These are phyloP conservation scores for Globisporangium okanoganense DNA, from an alignment of 352 stramenopile species.

Conservation along the genomic window DNA sequence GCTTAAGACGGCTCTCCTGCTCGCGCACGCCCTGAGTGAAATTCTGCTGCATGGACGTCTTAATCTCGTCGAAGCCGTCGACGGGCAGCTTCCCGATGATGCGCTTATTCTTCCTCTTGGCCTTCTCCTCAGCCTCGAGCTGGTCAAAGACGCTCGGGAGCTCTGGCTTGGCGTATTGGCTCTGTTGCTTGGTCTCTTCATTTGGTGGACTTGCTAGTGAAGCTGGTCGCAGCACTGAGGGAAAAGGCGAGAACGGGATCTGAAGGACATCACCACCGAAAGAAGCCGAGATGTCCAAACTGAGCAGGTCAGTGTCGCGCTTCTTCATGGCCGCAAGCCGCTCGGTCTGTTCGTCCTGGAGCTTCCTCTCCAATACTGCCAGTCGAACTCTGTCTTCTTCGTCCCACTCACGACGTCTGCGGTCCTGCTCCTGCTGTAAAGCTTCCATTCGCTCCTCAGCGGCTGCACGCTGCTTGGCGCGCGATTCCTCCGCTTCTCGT, in stretches of 20 bases:
- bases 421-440: slow-evolving; percentile 61
- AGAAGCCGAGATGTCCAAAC: slow-evolving; percentile 17
- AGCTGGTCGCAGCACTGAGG: slow-evolving; percentile 11
- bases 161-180: slow-evolving; percentile 29
- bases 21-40: slow-evolving; percentile 40
- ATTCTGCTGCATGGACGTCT: slow-evolving; percentile 40
- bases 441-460: slow-evolving; percentile 54
- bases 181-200: slow-evolving; percentile 28
- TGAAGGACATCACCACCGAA: background rate
- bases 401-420: slow-evolving; percentile 63
- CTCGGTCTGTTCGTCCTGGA: slow-evolving; percentile 37
- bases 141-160: slow-evolving; percentile 77
- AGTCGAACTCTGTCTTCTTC: slow-evolving; percentile 50
- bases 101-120: slow-evolving; percentile 39
- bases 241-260: background rate
- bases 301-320: slow-evolving; percentile 31
- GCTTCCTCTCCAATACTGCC: slow-evolving; percentile 39
- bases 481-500: slow-evolving; percentile 39
- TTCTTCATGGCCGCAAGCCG: slow-evolving; percentile 26
- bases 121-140: slow-evolving; percentile 67
- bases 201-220: slow-evolving; percentile 10
- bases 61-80: slow-evolving; percentile 45
- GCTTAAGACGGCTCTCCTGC: slow-evolving; percentile 45
- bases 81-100: slow-evolving; percentile 31
- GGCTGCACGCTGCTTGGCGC: slow-evolving; percentile 38